phyloP scores from a whole-genome alignment of 2,329 filamentous ascomycete genomes.

The Penicillium sp. region DNA sequence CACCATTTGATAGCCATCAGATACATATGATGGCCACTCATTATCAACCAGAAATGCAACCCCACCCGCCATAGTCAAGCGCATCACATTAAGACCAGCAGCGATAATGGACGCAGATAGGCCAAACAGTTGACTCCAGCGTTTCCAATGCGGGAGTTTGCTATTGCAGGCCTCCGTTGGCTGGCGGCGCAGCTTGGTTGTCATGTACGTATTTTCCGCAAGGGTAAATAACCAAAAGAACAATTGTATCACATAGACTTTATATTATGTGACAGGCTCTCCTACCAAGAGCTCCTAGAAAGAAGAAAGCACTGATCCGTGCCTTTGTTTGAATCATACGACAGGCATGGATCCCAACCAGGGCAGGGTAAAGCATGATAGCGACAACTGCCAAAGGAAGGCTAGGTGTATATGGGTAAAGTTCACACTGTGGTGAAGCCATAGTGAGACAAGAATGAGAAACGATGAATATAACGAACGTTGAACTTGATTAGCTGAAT shows the following conservation, averaged over 20 bases:
- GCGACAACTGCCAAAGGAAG: conserved; percentile 14
- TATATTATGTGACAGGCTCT: neutral
- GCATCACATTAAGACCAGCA: conserved; percentile 21
- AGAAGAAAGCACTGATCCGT: conserved; percentile 17
- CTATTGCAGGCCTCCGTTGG: conserved; percentile 6
- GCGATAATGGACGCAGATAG: conserved; percentile 19
- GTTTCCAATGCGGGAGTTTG: conserved; percentile 12
- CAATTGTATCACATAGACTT: conserved; percentile 13
- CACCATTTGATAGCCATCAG: conserved; percentile 22
- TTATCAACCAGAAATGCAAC: conserved; percentile 16
- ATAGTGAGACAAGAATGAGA: conserved; percentile 1
- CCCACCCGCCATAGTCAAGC: conserved; percentile 20
- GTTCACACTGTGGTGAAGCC: conserved; percentile 8
- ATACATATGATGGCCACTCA: conserved; percentile 24
- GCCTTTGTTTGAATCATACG: conserved; percentile 10
- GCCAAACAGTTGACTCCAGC: conserved; percentile 19
- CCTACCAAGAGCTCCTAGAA: conserved; percentile 14
- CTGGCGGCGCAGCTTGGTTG: conserved; percentile 8
- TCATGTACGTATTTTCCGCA: conserved; percentile 16
- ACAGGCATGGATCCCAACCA: conserved; percentile 8
- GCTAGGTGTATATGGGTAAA: conserved; percentile 19
- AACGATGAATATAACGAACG: neutral
- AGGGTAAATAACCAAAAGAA: conserved; percentile 16
- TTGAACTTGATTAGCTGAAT: too few relatives aligned
- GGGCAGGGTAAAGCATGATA: conserved; percentile 11